These are phyloP conservation scores for Lathyrus oleraceus DNA, from an alignment of 306 rosid species.

Conservation along the genomic window DNA sequence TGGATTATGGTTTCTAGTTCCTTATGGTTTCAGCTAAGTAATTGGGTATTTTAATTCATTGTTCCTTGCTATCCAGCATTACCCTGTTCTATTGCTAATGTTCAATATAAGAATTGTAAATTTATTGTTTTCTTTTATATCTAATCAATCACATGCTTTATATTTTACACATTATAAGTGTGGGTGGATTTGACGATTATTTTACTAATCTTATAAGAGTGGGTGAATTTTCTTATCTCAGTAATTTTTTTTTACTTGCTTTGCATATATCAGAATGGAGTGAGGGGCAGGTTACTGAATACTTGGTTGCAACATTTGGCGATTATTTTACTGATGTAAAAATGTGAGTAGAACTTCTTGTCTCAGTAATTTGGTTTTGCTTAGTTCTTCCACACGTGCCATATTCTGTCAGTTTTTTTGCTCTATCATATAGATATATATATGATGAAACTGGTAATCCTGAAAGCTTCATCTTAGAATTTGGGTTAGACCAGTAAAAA, in stretches of 20 bases:
- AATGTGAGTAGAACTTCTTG: constrained; percentile 60
- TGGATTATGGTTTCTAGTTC: constrained; percentile 22
- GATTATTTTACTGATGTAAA: constrained; percentile 94
- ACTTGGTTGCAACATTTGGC: constrained; percentile 90
- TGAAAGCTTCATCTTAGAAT: constrained; percentile 16
- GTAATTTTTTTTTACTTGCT: constrained; percentile 14
- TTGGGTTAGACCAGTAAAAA: background rate
- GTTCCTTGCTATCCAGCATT: constrained; percentile 18
- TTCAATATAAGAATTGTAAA: constrained; percentile 3
- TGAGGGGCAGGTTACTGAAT: constrained; percentile 91
- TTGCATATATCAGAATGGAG: constrained; percentile 74
- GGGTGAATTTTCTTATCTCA: constrained; percentile 40
- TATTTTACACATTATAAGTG: constrained; percentile 61
- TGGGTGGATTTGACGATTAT: constrained; percentile 75
- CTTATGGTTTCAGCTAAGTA: constrained; percentile 23
- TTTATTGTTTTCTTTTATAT: constrained; percentile 17
- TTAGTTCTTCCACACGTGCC: background rate
- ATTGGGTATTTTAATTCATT: constrained; percentile 26
- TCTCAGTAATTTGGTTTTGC: constrained; percentile 21
- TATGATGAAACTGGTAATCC: background rate
- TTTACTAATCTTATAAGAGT: constrained; percentile 76
- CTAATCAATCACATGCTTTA: constrained; percentile 23
- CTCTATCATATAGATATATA: constrained; percentile 19
- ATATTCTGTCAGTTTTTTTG: constrained; percentile 25
- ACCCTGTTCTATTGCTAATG: constrained; percentile 16